Conservation (phyloP, 805 yeast genomes). For the Sungouiozyma intestinalis region DNA sequence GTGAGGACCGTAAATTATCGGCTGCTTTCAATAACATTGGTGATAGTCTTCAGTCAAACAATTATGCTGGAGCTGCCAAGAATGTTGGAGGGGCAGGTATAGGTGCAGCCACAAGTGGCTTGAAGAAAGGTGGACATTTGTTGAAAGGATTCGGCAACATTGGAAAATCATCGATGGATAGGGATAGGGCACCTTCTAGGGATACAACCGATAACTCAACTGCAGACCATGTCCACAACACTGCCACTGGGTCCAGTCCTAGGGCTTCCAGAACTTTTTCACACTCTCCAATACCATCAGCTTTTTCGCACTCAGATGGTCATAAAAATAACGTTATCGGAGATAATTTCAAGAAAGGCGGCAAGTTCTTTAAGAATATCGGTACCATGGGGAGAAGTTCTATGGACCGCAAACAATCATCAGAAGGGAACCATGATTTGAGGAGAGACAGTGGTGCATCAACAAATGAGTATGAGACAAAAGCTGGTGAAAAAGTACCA, state of each 20-base stretch:
- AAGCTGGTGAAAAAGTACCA: not conserved
- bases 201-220: not conserved
- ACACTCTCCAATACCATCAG: not conserved
- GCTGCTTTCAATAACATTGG: slow-evolving; percentile 34
- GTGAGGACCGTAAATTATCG: slow-evolving; percentile 13
- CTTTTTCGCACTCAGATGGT: not conserved
- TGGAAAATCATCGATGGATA: not conserved
- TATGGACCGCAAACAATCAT: not conserved
- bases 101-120: slow-evolving; percentile 39
- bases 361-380: not conserved
- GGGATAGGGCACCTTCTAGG: not conserved
- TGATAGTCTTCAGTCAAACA: slow-evolving; percentile 27
- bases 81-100: slow-evolving; percentile 33
- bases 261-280: not conserved
- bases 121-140: slow-evolving; percentile 37
- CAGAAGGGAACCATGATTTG: not conserved
- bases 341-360: not conserved
- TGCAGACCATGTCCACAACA: not conserved
- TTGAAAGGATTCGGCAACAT: slow-evolving; percentile 25
- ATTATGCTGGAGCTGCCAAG: slow-evolving; percentile 32
- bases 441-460: not conserved
- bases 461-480: not conserved
- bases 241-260: not conserved
- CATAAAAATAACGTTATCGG: not conserved
- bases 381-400: not conserved